Evolutionary conservation across 768 basidiomycete species (phyloP), one percentile per base, ranked within the genome.

Genomic region (Mycena maculata): DNA sequence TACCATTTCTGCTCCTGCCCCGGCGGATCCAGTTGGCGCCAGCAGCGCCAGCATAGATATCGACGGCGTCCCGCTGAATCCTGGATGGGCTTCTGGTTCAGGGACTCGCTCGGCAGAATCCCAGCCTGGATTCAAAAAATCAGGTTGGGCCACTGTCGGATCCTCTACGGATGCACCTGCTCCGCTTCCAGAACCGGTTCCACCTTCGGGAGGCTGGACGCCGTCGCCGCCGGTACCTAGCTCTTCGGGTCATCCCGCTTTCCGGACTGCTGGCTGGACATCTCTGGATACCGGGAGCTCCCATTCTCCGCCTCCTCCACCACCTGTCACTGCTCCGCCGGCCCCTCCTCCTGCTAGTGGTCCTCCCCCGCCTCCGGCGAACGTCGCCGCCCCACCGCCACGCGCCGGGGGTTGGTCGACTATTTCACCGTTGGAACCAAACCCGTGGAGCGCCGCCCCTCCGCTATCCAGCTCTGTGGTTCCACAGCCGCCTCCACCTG

Each of bases 221-320:
- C 57, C 67, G 25, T 63, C 70, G 41, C 68, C 68, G 22, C 66
- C 67, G 16, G 60, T 68, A 20, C 63, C 67, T 28, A 71, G 52
- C 28, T 62, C 67, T 39, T 70, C 65, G 54, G 62, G 76, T 12
- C 80, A 84, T 27, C 84, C 88, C 20, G 70, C 80, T 12, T 91
- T 90, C 75, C 83, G 88, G 48, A 81, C 85, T 13, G 90, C 83
- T 50, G 91, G 92, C 20, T 92, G 89, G 87, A 87, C 90, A 11
- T 86, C 87, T 38, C 80, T 92, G 27, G 91, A 91, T 65, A 84
- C 84, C 3, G 79, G 83, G 23, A 82, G 74, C 63, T 77, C 77
- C 27, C 76, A 76, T 18, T 74, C 76, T 57, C 73, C 75, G 22
- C 65, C 52, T 6, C 72, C 74, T 33, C 68, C 72, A 54, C 70